Base-by-base conservation (phyloP, 139 green algal species). In the Chlorella sp. region DNA sequence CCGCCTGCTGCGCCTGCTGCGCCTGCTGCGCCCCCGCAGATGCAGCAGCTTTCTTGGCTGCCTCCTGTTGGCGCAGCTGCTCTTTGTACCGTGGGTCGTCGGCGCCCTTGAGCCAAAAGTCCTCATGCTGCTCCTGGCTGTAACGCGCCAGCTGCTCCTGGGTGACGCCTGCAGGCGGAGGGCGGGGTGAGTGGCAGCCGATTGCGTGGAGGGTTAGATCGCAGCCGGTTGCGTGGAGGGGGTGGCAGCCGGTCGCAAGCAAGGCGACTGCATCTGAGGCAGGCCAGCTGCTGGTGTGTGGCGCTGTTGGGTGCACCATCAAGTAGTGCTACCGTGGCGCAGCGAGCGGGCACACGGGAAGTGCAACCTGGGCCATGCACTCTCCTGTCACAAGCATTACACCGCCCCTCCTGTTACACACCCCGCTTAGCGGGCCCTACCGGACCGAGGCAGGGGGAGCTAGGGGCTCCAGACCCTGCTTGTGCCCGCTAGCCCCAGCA, bases 71-170 rank as follows among this genome's bases (percentile, higher is more conserved):
- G 20, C 72, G 51, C 73, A 34, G 41, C 77, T 73, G 58, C 77
- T 83, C 16, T 32, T 83, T 43, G 56, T 73, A 73, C 40, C 76
- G 76, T 13, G 76, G 76, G 76, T 82, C 76, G 40, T 82, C 76
- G 3, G 43, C 36, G 3, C 80, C 80, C 67, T 78, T 85, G 46
- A 85, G 67, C 86, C 86, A 89, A 56, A 80, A 83, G 44, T 80
- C 64, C 28, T 89, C 81, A n/a, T 86, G 80, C 58, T 80, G 58
- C 44, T 89, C 86, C 8, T 74, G 46, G 41, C 22, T 41, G 62
- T 89, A 89, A 16, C 58, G 70, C 51, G 74, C 48, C 69, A 88
- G 38, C 24, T 82, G 76, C 76, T 73, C n/a, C 56, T 73, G 9
- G 8, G 76, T 82, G 56, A 82, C 24, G 58, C 58, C 76, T 82